Evolutionary conservation across 2,329 filamentous ascomycete species (phyloP), one percentile per base, ranked within the genome.

Genomic region (Xylaria sp.): DNA sequence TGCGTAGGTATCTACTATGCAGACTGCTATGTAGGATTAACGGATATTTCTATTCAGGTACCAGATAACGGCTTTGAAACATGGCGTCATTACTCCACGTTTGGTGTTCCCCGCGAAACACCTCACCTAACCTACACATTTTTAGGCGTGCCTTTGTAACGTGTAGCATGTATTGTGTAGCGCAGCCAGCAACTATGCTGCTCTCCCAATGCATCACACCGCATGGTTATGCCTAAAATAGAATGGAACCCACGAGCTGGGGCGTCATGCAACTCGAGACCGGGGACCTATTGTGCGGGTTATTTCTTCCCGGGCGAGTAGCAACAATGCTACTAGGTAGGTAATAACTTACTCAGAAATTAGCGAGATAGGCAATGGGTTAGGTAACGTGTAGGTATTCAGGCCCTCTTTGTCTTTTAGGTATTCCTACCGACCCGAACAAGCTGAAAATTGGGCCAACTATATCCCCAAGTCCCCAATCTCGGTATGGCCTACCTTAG

Each of bases 201-300:
- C 39, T 51, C 47, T 61, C 30, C 19, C 30, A 65, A 64, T 60
- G 64, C 70, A 64, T 58, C 69, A 69, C 69, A 71, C 72, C 70
- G 71, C 71, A 68, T 71, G 50, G 57, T 67, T 63, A 72, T 70
- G 68, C 73, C 70, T 67, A 68, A 72, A 65, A 72, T 73, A 69
- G 69, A 64, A 69, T 73, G 70, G 69, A 61, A 68, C 64, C 69
- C 68, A 64, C 69, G 19, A 61, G 53, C 42, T 32, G 32, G 53
- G 39, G 66, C 30, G n/a, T 55, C 21, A 53, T 65, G 60, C 36
- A 34, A 50, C 42, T 54, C 39, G 24, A 58, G 21, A 30, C 19
- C 27, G 47, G 42, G 60, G 54, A 64, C 58, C 58, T 50, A 56
- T 51, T 48, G 39, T 21, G 58, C 51, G 39, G 55, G 39, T 51